These are phyloP conservation scores for Candolleomyces aberdarensis DNA, from an alignment of 768 basidiomycete species.

Conservation along the genomic window DNA sequence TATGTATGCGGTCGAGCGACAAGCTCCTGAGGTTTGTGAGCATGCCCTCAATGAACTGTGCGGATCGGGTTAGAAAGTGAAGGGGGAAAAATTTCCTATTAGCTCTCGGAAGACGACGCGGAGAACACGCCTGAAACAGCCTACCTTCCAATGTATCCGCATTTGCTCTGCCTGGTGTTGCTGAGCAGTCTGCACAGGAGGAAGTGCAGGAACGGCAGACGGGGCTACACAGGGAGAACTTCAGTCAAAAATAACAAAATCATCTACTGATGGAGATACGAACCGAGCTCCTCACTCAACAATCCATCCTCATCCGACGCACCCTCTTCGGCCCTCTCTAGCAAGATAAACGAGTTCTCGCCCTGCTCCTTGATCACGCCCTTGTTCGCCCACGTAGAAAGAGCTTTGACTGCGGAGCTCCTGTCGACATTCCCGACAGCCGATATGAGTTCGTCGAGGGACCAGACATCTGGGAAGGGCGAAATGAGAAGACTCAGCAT, in stretches of 20 bases:
- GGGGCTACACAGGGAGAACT: constrained; percentile 9
- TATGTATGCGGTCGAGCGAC: constrained; percentile 79
- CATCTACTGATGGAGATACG: neutral
- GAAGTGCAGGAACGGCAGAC: constrained; percentile 35
- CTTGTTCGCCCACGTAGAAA: constrained; percentile 80
- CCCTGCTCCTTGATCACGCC: constrained; percentile 74
- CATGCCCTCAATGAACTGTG: constrained; percentile 86
- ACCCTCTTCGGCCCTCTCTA: constrained; percentile 60
- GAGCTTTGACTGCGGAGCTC: constrained; percentile 63
- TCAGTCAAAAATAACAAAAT: neutral
- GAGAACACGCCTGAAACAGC: neutral
- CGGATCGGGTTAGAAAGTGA: neutral
- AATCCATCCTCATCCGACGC: constrained; percentile 12
- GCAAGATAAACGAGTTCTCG: constrained; percentile 57
- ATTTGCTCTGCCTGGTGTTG: constrained; percentile 85
- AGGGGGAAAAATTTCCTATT: constrained; percentile 2
- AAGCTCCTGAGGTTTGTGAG: constrained; percentile 81
- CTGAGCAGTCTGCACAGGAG: constrained; percentile 53
- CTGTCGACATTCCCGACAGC: constrained; percentile 66
- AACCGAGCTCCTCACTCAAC: constrained; percentile 5
- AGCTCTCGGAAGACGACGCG: neutral
- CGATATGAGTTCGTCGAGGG: constrained; percentile 61
- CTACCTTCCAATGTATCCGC: constrained; percentile 83
- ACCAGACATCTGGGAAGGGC: constrained; percentile 58
- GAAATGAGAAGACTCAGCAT: neutral